Percentiles rank a stretch among this genome's conserved stretches.
Evolutionary conservation across 2,329 filamentous ascomycete genomes (phyloP).

Genomic region (Hymenoscyphus albidus): DNA sequence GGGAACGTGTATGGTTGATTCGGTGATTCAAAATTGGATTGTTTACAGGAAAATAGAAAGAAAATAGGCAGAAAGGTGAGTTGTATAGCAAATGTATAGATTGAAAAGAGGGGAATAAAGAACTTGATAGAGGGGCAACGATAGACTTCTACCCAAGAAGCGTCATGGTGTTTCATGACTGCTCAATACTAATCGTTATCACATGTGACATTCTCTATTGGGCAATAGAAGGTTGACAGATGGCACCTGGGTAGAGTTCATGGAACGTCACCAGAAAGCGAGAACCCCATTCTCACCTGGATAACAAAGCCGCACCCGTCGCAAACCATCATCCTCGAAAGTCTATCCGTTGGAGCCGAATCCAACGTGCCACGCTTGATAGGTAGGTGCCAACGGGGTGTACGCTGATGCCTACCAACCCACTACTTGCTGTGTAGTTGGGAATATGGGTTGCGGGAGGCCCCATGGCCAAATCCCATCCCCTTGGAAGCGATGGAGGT

Average conservation of each 20-base stretch:
- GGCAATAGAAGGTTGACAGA: background rate
- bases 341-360: background rate
- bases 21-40: background rate
- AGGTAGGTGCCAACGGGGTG: background rate
- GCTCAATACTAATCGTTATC: conserved; percentile 1
- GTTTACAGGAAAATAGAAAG: background rate
- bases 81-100: background rate
- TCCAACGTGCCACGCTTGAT: background rate
- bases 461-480: background rate
- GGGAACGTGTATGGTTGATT: background rate
- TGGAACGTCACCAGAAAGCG: conserved; percentile 16
- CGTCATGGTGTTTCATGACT: conserved; percentile 5
- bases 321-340: background rate
- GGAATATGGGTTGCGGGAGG: background rate
- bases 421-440: background rate
- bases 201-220: conserved; percentile 15
- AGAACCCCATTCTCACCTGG: conserved; percentile 12
- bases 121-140: conserved; percentile 7
- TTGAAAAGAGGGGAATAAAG: conserved; percentile 1
- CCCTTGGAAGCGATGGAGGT: background rate
- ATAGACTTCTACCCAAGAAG: background rate
- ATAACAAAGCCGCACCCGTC: background rate
- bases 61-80: background rate
- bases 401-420: background rate
- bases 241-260: conserved; percentile 5